phyloP scores from a whole-genome alignment of 2,329 filamentous ascomycete genomes.

The Penicillium palitans region DNA sequence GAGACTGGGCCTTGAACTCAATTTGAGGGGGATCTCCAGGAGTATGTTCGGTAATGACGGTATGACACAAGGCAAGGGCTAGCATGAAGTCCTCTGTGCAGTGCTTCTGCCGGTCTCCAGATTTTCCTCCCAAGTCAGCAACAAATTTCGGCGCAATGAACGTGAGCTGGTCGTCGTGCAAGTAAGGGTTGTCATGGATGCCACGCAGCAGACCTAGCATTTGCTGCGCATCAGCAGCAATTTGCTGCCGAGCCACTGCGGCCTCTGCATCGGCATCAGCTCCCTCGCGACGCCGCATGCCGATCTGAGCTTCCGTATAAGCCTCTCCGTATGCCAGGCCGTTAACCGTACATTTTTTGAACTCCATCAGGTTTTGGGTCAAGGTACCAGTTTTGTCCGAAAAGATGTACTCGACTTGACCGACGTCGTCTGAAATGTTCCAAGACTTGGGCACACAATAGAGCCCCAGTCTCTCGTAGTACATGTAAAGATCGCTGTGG shows the following conservation, averaged over 20 bases:
- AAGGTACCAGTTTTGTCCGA: conserved; percentile 90
- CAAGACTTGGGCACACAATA: conserved; percentile 96
- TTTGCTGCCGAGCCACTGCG: conserved; percentile 70
- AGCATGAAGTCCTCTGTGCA: conserved; percentile 93
- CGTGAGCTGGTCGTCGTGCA: conserved; percentile 84
- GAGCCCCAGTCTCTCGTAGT: conserved; percentile 90
- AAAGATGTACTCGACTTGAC: conserved; percentile 99
- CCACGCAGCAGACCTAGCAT: conserved; percentile 72
- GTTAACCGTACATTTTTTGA: conserved; percentile 97
- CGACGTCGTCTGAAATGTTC: conserved; percentile 98
- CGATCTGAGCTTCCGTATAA: conserved; percentile 94
- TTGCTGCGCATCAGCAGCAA: conserved; percentile 70
- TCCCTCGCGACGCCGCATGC: conserved; percentile 90
- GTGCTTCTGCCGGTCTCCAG: conserved; percentile 71
- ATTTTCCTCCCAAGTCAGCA: conserved; percentile 74
- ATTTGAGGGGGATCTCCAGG: conserved; percentile 90
- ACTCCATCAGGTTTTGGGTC: conserved; percentile 96
- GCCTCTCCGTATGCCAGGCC: conserved; percentile 96
- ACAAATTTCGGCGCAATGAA: conserved; percentile 92
- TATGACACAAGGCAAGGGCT: conserved; percentile 91
- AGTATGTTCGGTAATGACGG: conserved; percentile 85
- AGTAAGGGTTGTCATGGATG: conserved; percentile 84
- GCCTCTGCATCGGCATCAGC: conserved; percentile 81
- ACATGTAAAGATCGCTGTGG: conserved; percentile 94
- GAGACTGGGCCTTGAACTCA: conserved; percentile 94